A percentile compares a stretch with the other conserved stretches of the same genome.
Conservation (phyloP, 768 basidiomycete genomes). For the Pisolithus microcarpus region DNA sequence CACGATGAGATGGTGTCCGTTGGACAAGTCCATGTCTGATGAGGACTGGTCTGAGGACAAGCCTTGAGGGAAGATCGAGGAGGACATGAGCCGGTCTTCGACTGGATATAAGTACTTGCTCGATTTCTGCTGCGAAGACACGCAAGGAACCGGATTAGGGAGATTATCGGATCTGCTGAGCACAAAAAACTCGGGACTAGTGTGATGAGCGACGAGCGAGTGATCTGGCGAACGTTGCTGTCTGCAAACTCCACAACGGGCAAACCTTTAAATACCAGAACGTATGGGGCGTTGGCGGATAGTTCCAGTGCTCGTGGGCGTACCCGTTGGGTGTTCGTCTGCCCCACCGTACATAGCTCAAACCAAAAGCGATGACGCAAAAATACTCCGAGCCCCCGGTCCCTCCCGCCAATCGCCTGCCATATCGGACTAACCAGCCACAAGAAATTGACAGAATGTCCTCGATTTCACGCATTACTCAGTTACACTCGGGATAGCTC, state of each 20-base stretch:
- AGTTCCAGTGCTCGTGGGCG: no score
- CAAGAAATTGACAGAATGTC: not conserved
- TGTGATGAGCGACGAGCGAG: not conserved
- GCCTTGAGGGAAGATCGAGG: constrained; percentile 18
- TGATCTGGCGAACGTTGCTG: not conserved
- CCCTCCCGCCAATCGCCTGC: not conserved
- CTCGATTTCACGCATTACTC: not conserved
- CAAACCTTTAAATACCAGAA: no score
- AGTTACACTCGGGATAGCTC: constrained; percentile 54
- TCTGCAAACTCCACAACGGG: constrained; percentile 21
- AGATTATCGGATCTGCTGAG: constrained; percentile 28
- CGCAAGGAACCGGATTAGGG: constrained; percentile 21
- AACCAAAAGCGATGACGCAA: not conserved
- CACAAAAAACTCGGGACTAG: constrained; percentile 2
- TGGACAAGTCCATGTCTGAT: constrained; percentile 39
- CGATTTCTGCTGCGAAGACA: constrained; percentile 13
- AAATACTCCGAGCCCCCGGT: not conserved
- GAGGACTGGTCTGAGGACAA: constrained; percentile 21
- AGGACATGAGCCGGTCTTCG: constrained; percentile 13
- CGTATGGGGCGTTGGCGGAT: no score
- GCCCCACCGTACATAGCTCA: constrained; percentile 30
- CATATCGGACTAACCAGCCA: constrained; percentile 30
- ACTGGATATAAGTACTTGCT: constrained; percentile 21
- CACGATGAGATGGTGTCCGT: constrained; percentile 77
- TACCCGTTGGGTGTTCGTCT: constrained; percentile 21